Evolutionary conservation across 179 eudicot genomes (phyloP).

Genomic region (Carnegiea gigantea): DNA sequence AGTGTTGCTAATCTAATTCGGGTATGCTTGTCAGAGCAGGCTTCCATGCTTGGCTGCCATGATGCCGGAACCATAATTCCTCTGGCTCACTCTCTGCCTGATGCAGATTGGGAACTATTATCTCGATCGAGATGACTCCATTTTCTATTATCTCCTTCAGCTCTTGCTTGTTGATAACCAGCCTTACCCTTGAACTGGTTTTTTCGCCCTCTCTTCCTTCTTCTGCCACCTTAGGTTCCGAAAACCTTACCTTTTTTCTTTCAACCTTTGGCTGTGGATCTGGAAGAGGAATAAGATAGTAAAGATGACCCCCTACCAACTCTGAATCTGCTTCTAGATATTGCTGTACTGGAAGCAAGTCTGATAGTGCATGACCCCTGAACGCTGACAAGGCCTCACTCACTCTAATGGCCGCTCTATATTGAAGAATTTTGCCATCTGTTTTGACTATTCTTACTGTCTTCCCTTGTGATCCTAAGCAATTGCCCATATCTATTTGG

Average conservation of each 20-base stretch:
- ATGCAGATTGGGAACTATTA: constrained; percentile 38
- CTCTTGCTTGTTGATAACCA: constrained; percentile 72
- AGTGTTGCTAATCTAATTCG: constrained; percentile 35
- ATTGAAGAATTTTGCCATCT: constrained; percentile 49
- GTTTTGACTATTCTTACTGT: constrained; percentile 39
- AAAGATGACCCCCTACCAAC: constrained; percentile 6
- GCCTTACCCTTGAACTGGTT: constrained; percentile 57
- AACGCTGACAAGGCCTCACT: constrained; percentile 45
- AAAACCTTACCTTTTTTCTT: constrained; percentile 48
- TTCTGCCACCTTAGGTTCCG: constrained; percentile 31
- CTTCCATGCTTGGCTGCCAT: constrained; percentile 36
- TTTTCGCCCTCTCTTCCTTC: constrained; percentile 17
- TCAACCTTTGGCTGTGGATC: constrained; percentile 5
- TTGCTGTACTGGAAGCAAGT: constrained; percentile 27
- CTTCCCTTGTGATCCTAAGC: constrained; percentile 46
- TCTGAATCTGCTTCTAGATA: constrained; percentile 33
- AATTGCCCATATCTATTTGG: constrained; percentile 57
- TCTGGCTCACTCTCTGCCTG: constrained; percentile 19
- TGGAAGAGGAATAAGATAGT: constrained; percentile 39
- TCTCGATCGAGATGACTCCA: constrained; percentile 46
- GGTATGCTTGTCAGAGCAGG: constrained; percentile 54
- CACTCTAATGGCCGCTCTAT: constrained; percentile 44
- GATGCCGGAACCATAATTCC: constrained; percentile 10
- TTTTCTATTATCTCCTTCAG: constrained; percentile 51
- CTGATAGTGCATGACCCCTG: constrained; percentile 43